phyloP scores from a whole-genome alignment of 2,329 filamentous ascomycete genomes.

The Trichoderma koningiopsis region DNA sequence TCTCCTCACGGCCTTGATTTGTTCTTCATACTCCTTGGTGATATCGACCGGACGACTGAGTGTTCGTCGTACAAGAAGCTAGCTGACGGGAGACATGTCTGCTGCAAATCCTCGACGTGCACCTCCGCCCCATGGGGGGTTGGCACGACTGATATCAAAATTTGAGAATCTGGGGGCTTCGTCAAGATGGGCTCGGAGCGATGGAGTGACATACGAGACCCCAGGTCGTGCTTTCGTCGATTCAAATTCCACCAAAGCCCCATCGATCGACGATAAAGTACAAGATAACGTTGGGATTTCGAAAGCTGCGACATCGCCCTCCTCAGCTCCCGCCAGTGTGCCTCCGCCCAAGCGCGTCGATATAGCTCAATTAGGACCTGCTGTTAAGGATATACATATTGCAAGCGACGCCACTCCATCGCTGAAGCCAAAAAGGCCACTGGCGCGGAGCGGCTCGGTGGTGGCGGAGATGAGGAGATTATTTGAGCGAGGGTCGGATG shows the following conservation, averaged over 20 bases:
- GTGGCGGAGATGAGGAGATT: slow-evolving; percentile 33
- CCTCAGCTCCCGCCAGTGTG: not conserved
- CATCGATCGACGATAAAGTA: not conserved
- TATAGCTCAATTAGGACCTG: not conserved
- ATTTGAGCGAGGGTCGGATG: slow-evolving; percentile 29
- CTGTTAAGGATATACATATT: not conserved
- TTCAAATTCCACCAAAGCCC: not conserved
- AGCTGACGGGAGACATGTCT: not conserved
- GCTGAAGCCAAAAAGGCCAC: not conserved
- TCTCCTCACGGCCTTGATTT: not conserved
- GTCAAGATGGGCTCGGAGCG: not conserved
- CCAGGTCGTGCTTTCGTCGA: not conserved
- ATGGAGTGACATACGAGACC: not conserved
- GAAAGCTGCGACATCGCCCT: not conserved
- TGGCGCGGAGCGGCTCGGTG: slow-evolving; percentile 20
- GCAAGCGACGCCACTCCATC: not conserved
- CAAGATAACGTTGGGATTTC: not conserved
- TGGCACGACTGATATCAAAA: slow-evolving; percentile 41
- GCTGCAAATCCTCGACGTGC: not conserved
- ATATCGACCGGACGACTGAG: not conserved
- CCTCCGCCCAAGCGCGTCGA: not conserved
- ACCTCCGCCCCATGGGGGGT: slow-evolving; percentile 23
- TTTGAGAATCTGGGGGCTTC: slow-evolving; percentile 39
- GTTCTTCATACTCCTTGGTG: not conserved
- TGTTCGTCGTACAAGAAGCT: not conserved